Evolutionary conservation across 1,139 yeast genomes (phyloP).

Genomic region (Magnusiomyces starmeri): DNA sequence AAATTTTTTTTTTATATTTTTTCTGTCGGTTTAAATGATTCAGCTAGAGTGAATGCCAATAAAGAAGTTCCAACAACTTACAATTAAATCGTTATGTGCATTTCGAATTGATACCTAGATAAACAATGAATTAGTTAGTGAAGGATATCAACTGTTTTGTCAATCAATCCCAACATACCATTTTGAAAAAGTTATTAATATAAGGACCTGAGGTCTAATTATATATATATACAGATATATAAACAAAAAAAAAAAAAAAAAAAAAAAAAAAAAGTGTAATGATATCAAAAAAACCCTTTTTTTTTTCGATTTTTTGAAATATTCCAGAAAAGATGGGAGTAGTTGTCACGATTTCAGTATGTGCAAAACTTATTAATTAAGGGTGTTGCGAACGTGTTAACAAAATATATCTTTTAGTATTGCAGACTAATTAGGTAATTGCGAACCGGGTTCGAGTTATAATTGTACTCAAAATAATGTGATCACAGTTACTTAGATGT

Average conservation of each 20-base stretch:
- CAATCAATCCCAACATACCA: not conserved
- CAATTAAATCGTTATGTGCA: conserved; percentile 60
- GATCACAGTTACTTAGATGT: too few relatives aligned
- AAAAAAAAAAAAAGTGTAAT: not conserved
- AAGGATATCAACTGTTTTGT: too few relatives aligned
- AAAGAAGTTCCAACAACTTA: too few relatives aligned
- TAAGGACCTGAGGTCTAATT: too few relatives aligned
- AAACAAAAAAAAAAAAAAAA: not conserved
- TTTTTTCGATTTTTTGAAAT: too few relatives aligned
- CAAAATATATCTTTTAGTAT: too few relatives aligned
- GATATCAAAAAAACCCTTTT: not conserved
- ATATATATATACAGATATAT: not conserved
- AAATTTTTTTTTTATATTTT: too few relatives aligned
- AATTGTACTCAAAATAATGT: not conserved
- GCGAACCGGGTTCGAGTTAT: not conserved
- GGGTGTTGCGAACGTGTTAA: conserved; percentile 1
- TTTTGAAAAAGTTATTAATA: too few relatives aligned
- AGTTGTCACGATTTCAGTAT: not conserved
- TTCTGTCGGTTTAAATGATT: too few relatives aligned
- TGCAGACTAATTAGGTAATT: not conserved
- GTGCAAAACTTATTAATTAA: not conserved
- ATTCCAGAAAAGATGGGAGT: not conserved
- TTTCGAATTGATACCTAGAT: conserved; percentile 31
- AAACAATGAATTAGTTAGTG: not conserved
- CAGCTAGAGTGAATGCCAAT: too few relatives aligned